These are phyloP conservation scores for Pulveroboletus sp. DNA, from an alignment of 1,284 basidiomycete genomes.

Conservation along the genomic window DNA sequence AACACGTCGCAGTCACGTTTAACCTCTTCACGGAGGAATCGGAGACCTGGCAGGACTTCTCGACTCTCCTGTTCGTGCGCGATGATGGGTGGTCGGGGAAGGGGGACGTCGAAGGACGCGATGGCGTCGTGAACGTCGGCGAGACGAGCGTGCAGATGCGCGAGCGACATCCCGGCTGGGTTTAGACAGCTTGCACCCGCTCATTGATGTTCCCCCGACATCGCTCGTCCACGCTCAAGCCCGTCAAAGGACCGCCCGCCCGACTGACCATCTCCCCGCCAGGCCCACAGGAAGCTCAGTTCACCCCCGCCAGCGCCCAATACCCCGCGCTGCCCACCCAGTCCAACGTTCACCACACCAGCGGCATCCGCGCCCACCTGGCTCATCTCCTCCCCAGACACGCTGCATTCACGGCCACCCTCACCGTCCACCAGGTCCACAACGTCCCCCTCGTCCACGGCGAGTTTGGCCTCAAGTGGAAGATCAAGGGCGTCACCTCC, in stretches of 20 bases:
- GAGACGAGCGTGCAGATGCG: neutral
- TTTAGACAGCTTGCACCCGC: neutral
- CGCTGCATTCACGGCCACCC: conserved; percentile 61
- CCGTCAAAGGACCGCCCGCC: conserved; percentile 12
- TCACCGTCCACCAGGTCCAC: conserved; percentile 69
- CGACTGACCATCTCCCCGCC: conserved; percentile 5
- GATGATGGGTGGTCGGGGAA: conserved; percentile 9
- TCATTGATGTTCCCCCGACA: conserved; percentile 13
- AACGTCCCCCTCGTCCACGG: conserved; percentile 75
- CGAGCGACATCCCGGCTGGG: neutral
- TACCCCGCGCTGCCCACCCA: too few species aligned
- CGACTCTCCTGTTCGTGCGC: neutral
- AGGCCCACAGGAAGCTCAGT: neutral
- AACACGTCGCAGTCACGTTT: conserved; percentile 41
- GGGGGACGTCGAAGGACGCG: neutral
- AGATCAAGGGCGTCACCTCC: conserved; percentile 61
- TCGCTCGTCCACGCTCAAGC: conserved; percentile 25
- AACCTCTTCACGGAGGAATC: conserved; percentile 39
- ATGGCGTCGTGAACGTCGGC: neutral
- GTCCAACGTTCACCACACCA: neutral
- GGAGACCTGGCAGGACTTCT: conserved; percentile 36
- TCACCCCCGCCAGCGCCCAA: neutral
- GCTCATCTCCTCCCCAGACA: conserved; percentile 32
- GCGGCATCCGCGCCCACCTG: conserved; percentile 27
- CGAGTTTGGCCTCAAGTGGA: conserved; percentile 74